A percentile compares a stretch with the other conserved stretches of the same genome.
These are phyloP conservation scores for Eragrostis nindensis DNA, from an alignment of 176 grass and related monocot species.

Conservation along the genomic window DNA sequence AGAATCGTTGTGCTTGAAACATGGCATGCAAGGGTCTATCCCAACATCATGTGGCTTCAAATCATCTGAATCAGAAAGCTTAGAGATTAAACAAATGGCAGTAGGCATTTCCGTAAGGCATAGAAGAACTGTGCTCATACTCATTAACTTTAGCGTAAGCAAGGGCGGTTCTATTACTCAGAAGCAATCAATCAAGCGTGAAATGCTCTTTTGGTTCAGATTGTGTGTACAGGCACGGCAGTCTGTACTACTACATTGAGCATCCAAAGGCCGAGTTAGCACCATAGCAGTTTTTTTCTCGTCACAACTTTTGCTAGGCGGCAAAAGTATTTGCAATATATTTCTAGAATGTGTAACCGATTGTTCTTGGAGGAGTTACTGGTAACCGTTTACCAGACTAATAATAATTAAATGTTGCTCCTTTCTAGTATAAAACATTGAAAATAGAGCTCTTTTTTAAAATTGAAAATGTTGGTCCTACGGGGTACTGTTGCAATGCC, in stretches of 20 bases:
- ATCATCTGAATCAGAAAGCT: conserved; percentile 47
- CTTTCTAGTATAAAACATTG: too few species aligned
- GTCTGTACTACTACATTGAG: neutral
- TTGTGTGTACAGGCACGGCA: too few species aligned
- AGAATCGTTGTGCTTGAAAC: conserved; percentile 49
- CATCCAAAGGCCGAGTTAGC: neutral
- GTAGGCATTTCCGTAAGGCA: neutral
- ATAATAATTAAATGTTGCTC: neutral
- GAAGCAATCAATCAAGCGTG: neutral
- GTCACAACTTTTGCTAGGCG: too few species aligned
- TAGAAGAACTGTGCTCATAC: neutral
- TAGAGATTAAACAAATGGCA: conserved; percentile 3
- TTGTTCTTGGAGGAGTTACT: neutral
- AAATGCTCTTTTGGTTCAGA: neutral
- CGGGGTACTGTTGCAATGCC: neutral
- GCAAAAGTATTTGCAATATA: neutral
- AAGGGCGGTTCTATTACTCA: neutral
- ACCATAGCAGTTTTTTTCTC: neutral
- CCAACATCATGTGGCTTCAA: conserved; percentile 59
- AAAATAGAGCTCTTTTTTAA: too few species aligned
- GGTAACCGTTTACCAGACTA: neutral
- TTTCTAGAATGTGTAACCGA: neutral
- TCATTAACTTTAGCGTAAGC: neutral
- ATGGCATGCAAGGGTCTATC: conserved; percentile 43
- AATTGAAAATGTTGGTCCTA: neutral